These are phyloP conservation scores for Endogone sp. DNA, from an alignment of 192 early-diverging fungal genomes.

Conservation along the genomic window DNA sequence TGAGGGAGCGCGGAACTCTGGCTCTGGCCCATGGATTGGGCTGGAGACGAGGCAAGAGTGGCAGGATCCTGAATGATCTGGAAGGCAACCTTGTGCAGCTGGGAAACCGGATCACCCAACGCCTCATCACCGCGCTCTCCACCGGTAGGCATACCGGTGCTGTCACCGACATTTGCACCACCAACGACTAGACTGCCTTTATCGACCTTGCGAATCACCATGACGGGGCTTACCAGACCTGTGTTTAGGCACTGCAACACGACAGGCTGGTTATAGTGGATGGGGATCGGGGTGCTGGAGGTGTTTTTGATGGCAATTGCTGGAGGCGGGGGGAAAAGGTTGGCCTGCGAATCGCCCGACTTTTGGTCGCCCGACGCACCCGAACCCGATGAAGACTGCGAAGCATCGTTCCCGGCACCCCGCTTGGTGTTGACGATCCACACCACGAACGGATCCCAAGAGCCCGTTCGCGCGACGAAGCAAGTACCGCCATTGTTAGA, in stretches of 20 bases:
- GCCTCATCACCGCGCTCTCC: conserved; percentile 47
- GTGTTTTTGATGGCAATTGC: conserved; percentile 67
- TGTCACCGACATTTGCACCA: conserved; percentile 38
- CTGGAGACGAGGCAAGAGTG: conserved; percentile 2
- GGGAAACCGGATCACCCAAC: conserved; percentile 80
- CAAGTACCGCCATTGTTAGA: conserved; percentile 47
- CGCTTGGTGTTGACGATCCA: conserved; percentile 73
- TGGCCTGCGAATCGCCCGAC: conserved; percentile 30
- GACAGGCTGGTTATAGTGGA: conserved; percentile 84
- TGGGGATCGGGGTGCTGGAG: conserved; percentile 56
- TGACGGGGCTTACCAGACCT: conserved; percentile 73
- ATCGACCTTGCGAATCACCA: conserved; percentile 84
- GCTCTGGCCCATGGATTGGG: conserved; percentile 6
- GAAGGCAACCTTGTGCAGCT: conserved; percentile 89
- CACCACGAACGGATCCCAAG: conserved; percentile 88
- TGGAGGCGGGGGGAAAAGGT: conserved; percentile 67
- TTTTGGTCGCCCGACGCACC: conserved; percentile 40
- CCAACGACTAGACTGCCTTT: conserved; percentile 76
- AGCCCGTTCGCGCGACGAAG: conserved; percentile 68
- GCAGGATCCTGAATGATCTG: conserved; percentile 60
- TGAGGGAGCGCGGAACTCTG: conserved; percentile 31
- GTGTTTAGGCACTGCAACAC: conserved; percentile 87
- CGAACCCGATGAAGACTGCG: neutral
- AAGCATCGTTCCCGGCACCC: conserved; percentile 33
- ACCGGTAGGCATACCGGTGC: conserved; percentile 10